Percentiles rank a stretch among this genome's conserved stretches.
Conservation (phyloP, 2,329 filamentous ascomycete species). For the Talaromyces albobiverticillius region DNA sequence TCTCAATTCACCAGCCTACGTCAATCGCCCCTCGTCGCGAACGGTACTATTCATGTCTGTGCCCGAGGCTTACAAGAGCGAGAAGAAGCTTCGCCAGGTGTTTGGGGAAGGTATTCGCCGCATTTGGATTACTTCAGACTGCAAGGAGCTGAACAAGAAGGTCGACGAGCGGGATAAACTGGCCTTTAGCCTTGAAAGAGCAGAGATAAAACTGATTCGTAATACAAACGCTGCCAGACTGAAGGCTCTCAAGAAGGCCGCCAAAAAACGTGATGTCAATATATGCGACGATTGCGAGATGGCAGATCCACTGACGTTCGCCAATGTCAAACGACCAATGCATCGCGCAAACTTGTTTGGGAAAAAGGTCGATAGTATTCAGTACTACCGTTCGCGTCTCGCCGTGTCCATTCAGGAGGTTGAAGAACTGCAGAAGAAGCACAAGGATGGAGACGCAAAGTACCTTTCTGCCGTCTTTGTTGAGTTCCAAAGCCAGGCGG, state of each 20-base stretch:
- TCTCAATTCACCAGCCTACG: constrained; percentile 77
- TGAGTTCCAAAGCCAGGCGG: constrained; percentile 77
- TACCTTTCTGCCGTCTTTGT: constrained; percentile 78
- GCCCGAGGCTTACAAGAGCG: constrained; percentile 71
- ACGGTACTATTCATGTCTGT: constrained; percentile 88
- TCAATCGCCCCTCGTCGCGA: constrained; percentile 79
- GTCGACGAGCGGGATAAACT: constrained; percentile 77
- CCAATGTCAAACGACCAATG: constrained; percentile 61
- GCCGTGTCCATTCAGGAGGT: constrained; percentile 68
- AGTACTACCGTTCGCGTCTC: constrained; percentile 75
- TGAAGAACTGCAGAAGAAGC: constrained; percentile 62
- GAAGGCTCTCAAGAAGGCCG: constrained; percentile 50
- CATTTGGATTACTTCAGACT: constrained; percentile 79
- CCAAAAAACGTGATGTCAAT: constrained; percentile 20
- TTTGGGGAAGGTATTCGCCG: constrained; percentile 78
- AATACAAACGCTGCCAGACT: constrained; percentile 67
- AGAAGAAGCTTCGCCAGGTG: constrained; percentile 69
- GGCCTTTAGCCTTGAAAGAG: constrained; percentile 74
- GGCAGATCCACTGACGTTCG: constrained; percentile 25
- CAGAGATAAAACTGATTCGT: constrained; percentile 83
- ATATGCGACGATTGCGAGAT: constrained; percentile 28
- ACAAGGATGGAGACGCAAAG: constrained; percentile 62
- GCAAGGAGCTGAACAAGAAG: constrained; percentile 70
- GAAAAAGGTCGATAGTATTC: constrained; percentile 85
- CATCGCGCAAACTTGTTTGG: constrained; percentile 71